Evolutionary conservation across 192 early-diverging fungal species (phyloP).

Genomic region (Entomortierella lignicola): DNA sequence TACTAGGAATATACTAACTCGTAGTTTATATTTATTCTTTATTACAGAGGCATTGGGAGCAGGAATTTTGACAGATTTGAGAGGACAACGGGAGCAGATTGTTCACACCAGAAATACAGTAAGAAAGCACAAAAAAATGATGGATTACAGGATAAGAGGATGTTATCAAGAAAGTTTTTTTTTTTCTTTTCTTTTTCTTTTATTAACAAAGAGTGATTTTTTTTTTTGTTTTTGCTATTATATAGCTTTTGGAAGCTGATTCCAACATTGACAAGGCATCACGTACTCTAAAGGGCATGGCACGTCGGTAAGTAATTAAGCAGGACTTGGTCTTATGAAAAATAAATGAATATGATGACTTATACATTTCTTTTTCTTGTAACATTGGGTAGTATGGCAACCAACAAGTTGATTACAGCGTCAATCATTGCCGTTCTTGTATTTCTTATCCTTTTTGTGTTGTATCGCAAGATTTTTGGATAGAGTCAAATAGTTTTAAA

Average conservation of each 20-base stretch:
- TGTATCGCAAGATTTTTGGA: constrained; percentile 79
- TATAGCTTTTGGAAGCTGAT: constrained; percentile 79
- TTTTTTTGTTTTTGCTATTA: neutral
- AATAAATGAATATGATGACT: neutral
- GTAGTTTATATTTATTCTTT: neutral
- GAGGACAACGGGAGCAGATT: constrained; percentile 93
- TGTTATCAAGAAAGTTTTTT: too few species aligned
- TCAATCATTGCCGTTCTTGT: constrained; percentile 87
- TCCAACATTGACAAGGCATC: constrained; percentile 75
- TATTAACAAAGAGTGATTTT: neutral
- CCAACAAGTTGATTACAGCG: constrained; percentile 89
- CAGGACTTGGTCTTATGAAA: neutral
- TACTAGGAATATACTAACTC: too few species aligned
- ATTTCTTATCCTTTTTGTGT: constrained; percentile 84
- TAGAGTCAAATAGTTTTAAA: too few species aligned
- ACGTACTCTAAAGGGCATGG: constrained; percentile 77
- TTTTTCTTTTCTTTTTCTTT: neutral
- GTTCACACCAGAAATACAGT: constrained; percentile 85
- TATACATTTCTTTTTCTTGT: neutral
- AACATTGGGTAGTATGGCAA: constrained; percentile 74
- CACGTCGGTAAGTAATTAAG: constrained; percentile 80
- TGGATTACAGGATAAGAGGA: too few species aligned
- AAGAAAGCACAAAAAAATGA: constrained; percentile 38
- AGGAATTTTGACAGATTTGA: constrained; percentile 82
- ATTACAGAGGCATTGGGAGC: constrained; percentile 83